Conservation (phyloP, 768 basidiomycete species). For the Lyophyllum atratum region DNA sequence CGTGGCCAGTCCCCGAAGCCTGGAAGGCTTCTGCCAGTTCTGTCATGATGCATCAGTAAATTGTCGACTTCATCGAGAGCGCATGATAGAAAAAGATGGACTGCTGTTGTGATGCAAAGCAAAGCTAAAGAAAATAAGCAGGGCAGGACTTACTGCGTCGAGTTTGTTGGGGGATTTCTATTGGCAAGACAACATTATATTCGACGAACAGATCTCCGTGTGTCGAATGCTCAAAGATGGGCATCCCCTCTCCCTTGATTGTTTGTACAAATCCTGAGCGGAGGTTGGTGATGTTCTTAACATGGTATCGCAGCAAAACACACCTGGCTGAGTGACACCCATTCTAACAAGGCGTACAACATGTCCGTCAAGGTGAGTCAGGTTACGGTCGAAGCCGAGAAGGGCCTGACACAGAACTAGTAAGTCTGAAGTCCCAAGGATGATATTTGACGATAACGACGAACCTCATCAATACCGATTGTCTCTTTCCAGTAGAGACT, state of each 20-base stretch:
- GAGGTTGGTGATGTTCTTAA: background rate
- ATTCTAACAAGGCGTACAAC: slow-evolving; percentile 66
- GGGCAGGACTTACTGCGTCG: slow-evolving; percentile 66
- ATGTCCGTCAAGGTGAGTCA: slow-evolving; percentile 92
- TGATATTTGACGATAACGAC: slow-evolving; percentile 18
- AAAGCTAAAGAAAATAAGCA: background rate
- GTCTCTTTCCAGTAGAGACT: slow-evolving; percentile 92
- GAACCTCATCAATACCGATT: slow-evolving; percentile 88
- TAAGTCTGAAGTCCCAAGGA: background rate
- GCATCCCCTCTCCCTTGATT: slow-evolving; percentile 90
- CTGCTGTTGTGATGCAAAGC: background rate
- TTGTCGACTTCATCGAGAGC: background rate
- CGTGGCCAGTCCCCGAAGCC: slow-evolving; percentile 17
- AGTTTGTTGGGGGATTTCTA: slow-evolving; percentile 63
- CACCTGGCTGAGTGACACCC: slow-evolving; percentile 91
- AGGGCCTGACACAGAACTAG: slow-evolving; percentile 61
- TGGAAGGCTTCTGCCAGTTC: slow-evolving; percentile 28
- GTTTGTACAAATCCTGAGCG: slow-evolving; percentile 79
- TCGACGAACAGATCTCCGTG: slow-evolving; percentile 90
- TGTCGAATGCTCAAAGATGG: slow-evolving; percentile 56
- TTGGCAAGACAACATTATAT: slow-evolving; percentile 89
- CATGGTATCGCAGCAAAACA: slow-evolving; percentile 17
- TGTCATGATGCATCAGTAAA: slow-evolving; percentile 16
- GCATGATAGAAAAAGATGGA: slow-evolving; percentile 8
- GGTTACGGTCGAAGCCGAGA: slow-evolving; percentile 92